Evolutionary conservation across 495 filamentous ascomycete species (phyloP).

Genomic region (Talaromyces proteolyticus): DNA sequence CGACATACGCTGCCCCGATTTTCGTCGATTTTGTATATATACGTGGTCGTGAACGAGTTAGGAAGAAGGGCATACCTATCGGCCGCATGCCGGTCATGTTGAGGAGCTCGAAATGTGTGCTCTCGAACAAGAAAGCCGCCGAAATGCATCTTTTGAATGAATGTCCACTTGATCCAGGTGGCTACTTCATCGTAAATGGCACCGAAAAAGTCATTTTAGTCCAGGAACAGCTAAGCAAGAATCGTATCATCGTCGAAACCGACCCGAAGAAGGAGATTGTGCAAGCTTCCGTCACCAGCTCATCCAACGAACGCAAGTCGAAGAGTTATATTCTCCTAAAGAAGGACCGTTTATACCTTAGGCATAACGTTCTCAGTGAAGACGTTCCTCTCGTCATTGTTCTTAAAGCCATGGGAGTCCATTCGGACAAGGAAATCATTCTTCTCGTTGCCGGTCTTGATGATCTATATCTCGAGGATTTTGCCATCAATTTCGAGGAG

Average conservation of each 20-base stretch:
- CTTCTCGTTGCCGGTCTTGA: conserved; percentile 81
- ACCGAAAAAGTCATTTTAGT: conserved; percentile 98
- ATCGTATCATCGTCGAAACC: conserved; percentile 92
- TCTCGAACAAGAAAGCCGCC: conserved; percentile 70
- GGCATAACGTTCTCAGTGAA: conserved; percentile 89
- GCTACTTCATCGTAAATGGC: conserved; percentile 96
- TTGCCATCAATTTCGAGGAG: conserved; percentile 91
- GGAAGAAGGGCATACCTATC: conserved; percentile 65
- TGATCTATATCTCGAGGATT: conserved; percentile 83
- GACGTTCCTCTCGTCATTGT: conserved; percentile 88
- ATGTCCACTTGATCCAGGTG: conserved; percentile 91
- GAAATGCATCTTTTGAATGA: conserved; percentile 87
- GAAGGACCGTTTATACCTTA: conserved; percentile 82
- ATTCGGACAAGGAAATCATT: conserved; percentile 90
- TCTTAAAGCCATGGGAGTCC: conserved; percentile 88
- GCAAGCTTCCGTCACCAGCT: conserved; percentile 97
- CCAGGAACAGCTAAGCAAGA: conserved; percentile 97
- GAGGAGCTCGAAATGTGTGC: conserved; percentile 84
- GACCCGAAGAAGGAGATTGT: conserved; percentile 85
- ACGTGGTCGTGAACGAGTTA: conserved; percentile 65
- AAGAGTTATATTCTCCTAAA: conserved; percentile 93
- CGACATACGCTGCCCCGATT: conserved; percentile 92
- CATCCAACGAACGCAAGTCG: conserved; percentile 92
- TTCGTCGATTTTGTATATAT: conserved; percentile 83
- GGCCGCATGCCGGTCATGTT: conserved; percentile 96